A percentile compares a stretch with the other conserved stretches of the same genome.
phyloP scores from a whole-genome alignment of 768 basidiomycete species.

The Rhodosporidiobolus odoratus region DNA sequence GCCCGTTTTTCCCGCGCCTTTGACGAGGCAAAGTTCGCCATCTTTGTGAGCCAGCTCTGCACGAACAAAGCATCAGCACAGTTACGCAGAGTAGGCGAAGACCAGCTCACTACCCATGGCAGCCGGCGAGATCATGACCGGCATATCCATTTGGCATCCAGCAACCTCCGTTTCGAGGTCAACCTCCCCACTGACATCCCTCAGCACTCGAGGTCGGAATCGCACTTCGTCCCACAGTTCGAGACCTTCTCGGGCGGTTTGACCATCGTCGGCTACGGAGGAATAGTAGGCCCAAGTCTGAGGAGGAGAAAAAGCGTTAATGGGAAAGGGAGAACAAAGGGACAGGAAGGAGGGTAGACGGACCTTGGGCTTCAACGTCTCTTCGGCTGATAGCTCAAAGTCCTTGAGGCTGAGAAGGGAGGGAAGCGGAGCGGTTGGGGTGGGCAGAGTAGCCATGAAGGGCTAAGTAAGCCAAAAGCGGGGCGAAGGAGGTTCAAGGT shows the following conservation, averaged over 20 bases:
- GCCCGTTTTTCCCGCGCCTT: conserved; percentile 1
- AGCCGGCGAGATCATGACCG: conserved; percentile 47
- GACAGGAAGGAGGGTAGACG: neutral
- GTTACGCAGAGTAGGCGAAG: neutral
- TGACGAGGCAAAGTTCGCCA: conserved; percentile 18
- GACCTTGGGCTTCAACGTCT: conserved; percentile 19
- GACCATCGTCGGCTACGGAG: conserved; percentile 18
- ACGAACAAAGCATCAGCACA: neutral
- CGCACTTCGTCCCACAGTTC: neutral
- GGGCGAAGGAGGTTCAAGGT: neutral
- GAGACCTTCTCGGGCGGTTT: neutral
- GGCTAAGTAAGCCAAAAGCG: neutral
- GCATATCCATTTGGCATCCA: conserved; percentile 42
- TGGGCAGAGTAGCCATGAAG: conserved; percentile 5
- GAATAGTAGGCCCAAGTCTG: conserved; percentile 28
- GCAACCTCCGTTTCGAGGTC: conserved; percentile 44
- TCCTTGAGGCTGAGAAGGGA: conserved; percentile 12
- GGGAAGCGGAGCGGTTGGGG: neutral
- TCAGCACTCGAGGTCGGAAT: conserved; percentile 34
- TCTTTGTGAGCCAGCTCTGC: conserved; percentile 15
- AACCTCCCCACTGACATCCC: conserved; percentile 42
- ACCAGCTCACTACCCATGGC: conserved; percentile 37
- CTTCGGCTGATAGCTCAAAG: conserved; percentile 1
- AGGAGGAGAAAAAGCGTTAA: neutral
- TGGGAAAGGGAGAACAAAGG: neutral